Base-by-base conservation (phyloP, 1,284 basidiomycete species). In the Wolfiporia cocos region DNA sequence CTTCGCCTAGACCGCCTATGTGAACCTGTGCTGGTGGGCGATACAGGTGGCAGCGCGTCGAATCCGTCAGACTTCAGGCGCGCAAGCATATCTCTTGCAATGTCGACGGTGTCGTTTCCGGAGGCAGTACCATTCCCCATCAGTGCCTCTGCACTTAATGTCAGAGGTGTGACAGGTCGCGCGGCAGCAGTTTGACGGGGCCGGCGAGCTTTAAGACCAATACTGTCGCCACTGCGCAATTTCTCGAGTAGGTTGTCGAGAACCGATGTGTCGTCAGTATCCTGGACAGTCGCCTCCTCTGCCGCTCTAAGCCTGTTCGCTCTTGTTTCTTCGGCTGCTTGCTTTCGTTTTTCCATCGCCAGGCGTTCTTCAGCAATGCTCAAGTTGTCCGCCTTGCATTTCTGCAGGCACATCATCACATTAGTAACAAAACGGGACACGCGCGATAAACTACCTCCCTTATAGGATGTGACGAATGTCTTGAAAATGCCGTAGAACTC, bases 401-500 rank as follows among this genome's bases (percentile, higher is more conserved):
- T 92, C 89, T 93, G 52, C n/a, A 43, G 6, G 26, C 11, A 48
- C 22, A 20, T 22, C 6, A 7, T 43, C 10, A 17, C 11, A 33
- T 15, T 7, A 17, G 17, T 10, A 6, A 11, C 10, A 33, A 12
- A 10, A 18, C 6, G 31, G 17, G 31, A 7, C 31, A 33, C 9
- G 12, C 17, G 15, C 20, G 5, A 11, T 17, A 7, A n/a, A 2
- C 20, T 4, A 19, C 39, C 34, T 14, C 90, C 91, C 74, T 77
- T 86, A 65, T 93, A 96, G 1, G 92, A 93, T 0, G 86, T 92
- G 19, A 92, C 78, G 55, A 96, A 96, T 2, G 89, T 94, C 66
- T 94, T 92, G 76, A 96, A 95, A 55, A 94, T 84, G 14, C 83
- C 90, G 65, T 92, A 97, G 67, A 96, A 97, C 56, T 95, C 92